Evolutionary conservation across 805 yeast species (phyloP).

Genomic region (Saccharomycopsis synnaedendra): DNA sequence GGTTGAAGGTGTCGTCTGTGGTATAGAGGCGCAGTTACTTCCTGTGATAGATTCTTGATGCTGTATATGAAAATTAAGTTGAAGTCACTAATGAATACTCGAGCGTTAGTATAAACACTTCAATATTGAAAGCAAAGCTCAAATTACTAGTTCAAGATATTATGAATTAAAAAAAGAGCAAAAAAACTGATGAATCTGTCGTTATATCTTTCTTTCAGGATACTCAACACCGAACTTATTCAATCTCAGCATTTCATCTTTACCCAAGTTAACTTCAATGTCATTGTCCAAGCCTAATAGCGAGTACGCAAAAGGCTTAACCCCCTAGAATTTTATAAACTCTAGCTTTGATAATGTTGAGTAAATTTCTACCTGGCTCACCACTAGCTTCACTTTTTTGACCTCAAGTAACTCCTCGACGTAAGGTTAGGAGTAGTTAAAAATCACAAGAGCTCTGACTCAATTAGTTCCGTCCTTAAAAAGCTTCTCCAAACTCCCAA

Average conservation of each 20-base stretch:
- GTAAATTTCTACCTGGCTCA: conserved; percentile 43
- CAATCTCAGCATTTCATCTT: background rate
- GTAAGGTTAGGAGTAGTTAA: conserved; percentile 38
- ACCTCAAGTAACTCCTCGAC: conserved; percentile 35
- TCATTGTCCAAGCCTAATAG: conserved; percentile 26
- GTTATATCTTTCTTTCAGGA: background rate
- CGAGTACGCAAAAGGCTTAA: conserved; percentile 35
- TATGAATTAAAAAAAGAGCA: background rate
- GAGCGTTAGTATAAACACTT: too few relatives aligned
- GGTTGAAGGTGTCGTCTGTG: too few relatives aligned
- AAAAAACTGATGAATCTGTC: background rate
- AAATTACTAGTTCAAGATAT: background rate
- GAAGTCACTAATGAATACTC: too few relatives aligned
- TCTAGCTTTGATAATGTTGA: conserved; percentile 40
- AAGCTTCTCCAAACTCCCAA: conserved; percentile 49
- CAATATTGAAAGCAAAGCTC: background rate
- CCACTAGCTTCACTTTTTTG: conserved; percentile 35
- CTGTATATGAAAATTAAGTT: too few relatives aligned
- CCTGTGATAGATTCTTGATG: too few relatives aligned
- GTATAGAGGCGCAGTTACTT: too few relatives aligned
- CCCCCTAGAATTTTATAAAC: conserved; percentile 29
- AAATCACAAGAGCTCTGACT: conserved; percentile 39
- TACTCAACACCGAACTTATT: background rate
- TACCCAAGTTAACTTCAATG: background rate
- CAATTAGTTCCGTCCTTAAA: conserved; percentile 34